These are phyloP conservation scores for Abortiporus biennis DNA, from an alignment of 1,284 basidiomycete genomes.

Conservation along the genomic window DNA sequence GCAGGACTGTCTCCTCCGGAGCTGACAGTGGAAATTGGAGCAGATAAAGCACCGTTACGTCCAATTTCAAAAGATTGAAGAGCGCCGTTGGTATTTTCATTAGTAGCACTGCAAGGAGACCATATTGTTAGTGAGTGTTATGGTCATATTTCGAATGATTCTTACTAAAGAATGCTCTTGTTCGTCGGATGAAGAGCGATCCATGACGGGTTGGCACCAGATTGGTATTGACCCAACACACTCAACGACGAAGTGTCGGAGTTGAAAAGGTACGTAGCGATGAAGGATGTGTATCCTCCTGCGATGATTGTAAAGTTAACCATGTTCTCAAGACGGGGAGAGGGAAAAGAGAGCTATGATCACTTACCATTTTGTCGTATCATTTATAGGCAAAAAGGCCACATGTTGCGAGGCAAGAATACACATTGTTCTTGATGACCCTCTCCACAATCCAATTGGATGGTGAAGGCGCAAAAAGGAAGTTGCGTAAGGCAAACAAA, in stretches of 20 bases:
- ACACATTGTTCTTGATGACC: too few species aligned
- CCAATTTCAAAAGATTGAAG: constrained; percentile 54
- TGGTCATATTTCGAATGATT: constrained; percentile 11
- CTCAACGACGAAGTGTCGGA: constrained; percentile 38
- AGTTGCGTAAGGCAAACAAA: too few species aligned
- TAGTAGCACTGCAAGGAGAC: constrained; percentile 39
- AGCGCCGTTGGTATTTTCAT: constrained; percentile 39
- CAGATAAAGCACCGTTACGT: constrained; percentile 36
- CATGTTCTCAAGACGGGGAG: too few species aligned
- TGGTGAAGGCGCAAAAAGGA: too few species aligned
- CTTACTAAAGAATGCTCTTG: constrained; percentile 51
- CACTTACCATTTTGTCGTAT: too few species aligned
- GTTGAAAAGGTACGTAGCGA: constrained; percentile 57
- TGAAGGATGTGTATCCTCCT: constrained; percentile 53
- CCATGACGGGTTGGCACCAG: constrained; percentile 52
- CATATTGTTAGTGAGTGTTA: background rate
- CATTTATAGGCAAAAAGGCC: too few species aligned
- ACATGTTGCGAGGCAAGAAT: too few species aligned
- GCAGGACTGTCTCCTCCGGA: constrained; percentile 50
- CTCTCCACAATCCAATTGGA: too few species aligned
- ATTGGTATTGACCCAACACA: constrained; percentile 40
- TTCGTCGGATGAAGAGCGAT: constrained; percentile 46
- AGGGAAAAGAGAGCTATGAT: too few species aligned
- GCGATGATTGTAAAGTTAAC: constrained; percentile 57
- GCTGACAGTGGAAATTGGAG: constrained; percentile 37